These are phyloP conservation scores for Blastocystis sp. DNA, from an alignment of 352 stramenopile genomes.

Conservation along the genomic window DNA sequence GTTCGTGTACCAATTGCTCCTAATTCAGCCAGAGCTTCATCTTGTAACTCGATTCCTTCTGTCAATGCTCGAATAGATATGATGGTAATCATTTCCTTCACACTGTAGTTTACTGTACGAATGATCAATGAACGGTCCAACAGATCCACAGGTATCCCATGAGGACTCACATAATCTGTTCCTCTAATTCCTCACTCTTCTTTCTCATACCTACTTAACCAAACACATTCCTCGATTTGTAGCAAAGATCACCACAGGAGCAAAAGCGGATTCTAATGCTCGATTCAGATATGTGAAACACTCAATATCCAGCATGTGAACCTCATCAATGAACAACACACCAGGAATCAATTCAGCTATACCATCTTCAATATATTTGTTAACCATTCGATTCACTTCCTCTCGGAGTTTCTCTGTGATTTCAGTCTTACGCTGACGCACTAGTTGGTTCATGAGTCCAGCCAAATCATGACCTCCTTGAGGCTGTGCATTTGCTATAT, in stretches of 20 bases:
- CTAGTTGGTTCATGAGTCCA: conserved; percentile 93
- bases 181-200: conserved; percentile 69
- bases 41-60: conserved; percentile 85
- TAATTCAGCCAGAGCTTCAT: conserved; percentile 81
- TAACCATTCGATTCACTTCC: conserved; percentile 97
- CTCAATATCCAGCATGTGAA: conserved; percentile 99
- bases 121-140: conserved; percentile 98
- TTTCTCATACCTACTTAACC: conserved; percentile 35
- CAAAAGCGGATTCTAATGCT: conserved; percentile 88
- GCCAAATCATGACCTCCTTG: conserved; percentile 89
- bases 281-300: conserved; percentile 98
- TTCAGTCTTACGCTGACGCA: conserved; percentile 96
- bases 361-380: conserved; percentile 90
- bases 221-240: conserved; percentile 82
- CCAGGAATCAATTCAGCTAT: conserved; percentile 95
- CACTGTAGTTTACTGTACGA: conserved; percentile 88
- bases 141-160: conserved; percentile 94
- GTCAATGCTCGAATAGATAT: conserved; percentile 90
- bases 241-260: conserved; percentile 98
- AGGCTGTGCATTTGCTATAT: conserved; percentile 92
- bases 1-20: conserved; percentile 88
- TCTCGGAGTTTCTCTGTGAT: conserved; percentile 93
- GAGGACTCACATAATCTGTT: conserved; percentile 86
- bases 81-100: conserved; percentile 95
- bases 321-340: conserved; percentile 98